Conservation (phyloP, 1,139 yeast genomes). For the Taphrina confusa region DNA sequence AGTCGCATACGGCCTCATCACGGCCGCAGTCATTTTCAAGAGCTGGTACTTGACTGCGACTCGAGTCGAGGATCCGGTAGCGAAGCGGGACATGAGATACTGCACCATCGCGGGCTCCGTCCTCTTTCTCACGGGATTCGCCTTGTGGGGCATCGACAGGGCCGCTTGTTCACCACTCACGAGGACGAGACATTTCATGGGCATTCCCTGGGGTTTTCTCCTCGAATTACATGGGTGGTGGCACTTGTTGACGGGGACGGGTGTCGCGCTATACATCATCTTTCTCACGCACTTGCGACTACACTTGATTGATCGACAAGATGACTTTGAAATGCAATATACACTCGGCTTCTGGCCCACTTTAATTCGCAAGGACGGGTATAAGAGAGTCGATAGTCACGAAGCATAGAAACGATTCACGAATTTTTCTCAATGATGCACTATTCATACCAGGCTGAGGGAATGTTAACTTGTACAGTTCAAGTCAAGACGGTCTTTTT, state of each 20-base stretch:
- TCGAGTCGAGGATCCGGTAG: slow-evolving; percentile 55
- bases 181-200: slow-evolving; percentile 62
- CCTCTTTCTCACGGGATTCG: slow-evolving; percentile 71
- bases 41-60: slow-evolving; percentile 56
- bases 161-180: slow-evolving; percentile 72
- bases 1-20: slow-evolving; percentile 68
- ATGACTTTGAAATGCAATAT: slow-evolving; percentile 49
- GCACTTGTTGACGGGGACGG: slow-evolving; percentile 44
- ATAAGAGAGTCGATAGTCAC: slow-evolving; percentile 15
- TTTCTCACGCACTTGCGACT: slow-evolving; percentile 68
- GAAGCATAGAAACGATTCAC: slow-evolving; percentile 5
- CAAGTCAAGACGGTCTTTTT: no score
- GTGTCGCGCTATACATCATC: slow-evolving; percentile 64
- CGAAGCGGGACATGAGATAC: slow-evolving; percentile 54
- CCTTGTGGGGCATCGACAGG: slow-evolving; percentile 83
- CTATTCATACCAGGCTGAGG: no score
- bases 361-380: slow-evolving; percentile 20
- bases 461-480: no score
- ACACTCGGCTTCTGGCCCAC: slow-evolving; percentile 19
- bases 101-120: slow-evolving; percentile 63
- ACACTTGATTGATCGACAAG: slow-evolving; percentile 57
- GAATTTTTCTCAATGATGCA: no score
- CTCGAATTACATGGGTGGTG: slow-evolving; percentile 54
- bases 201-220: slow-evolving; percentile 83
- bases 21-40: slow-evolving; percentile 60